phyloP scores from a whole-genome alignment of 495 filamentous ascomycete genomes.

The Glutinoglossum americanum region DNA sequence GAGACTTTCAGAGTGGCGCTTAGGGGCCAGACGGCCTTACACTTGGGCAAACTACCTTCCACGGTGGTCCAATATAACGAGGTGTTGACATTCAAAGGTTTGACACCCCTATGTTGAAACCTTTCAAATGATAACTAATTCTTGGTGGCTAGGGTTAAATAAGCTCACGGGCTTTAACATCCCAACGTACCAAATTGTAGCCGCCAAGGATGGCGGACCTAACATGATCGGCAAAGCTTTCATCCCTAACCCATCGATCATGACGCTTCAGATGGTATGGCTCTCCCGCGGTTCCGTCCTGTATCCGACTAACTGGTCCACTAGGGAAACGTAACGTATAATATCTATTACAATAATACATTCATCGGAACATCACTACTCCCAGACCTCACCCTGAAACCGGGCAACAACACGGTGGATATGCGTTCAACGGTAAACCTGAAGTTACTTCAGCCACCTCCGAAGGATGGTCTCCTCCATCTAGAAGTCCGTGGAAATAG shows the following conservation, averaged over 20 bases:
- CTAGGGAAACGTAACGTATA: slow-evolving; percentile 44
- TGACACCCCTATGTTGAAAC: slow-evolving; percentile 1
- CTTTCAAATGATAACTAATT: background rate
- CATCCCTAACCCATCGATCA: slow-evolving; percentile 49
- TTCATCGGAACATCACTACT: slow-evolving; percentile 33
- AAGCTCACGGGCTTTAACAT: slow-evolving; percentile 37
- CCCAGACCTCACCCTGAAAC: slow-evolving; percentile 32
- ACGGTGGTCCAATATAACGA: slow-evolving; percentile 33
- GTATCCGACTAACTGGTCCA: slow-evolving; percentile 8
- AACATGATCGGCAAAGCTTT: slow-evolving; percentile 42
- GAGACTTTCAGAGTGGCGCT: slow-evolving; percentile 37
- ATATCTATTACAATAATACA: slow-evolving; percentile 29
- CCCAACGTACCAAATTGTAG: slow-evolving; percentile 25
- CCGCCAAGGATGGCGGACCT: slow-evolving; percentile 21
- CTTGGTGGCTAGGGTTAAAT: slow-evolving; percentile 27
- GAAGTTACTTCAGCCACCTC: slow-evolving; percentile 25
- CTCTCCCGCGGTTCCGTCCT: background rate
- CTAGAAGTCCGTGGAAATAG: slow-evolving; percentile 35
- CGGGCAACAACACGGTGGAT: slow-evolving; percentile 35
- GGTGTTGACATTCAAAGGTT: slow-evolving; percentile 33
- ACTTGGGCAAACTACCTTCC: slow-evolving; percentile 27
- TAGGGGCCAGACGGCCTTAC: slow-evolving; percentile 31
- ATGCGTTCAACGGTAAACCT: slow-evolving; percentile 31
- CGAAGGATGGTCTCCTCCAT: slow-evolving; percentile 33
- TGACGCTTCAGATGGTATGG: slow-evolving; percentile 39